A percentile compares a stretch with the other conserved stretches of the same genome.
Evolutionary conservation across 1,139 yeast genomes (phyloP).

Genomic region (Geotrichum cucujoidarum): DNA sequence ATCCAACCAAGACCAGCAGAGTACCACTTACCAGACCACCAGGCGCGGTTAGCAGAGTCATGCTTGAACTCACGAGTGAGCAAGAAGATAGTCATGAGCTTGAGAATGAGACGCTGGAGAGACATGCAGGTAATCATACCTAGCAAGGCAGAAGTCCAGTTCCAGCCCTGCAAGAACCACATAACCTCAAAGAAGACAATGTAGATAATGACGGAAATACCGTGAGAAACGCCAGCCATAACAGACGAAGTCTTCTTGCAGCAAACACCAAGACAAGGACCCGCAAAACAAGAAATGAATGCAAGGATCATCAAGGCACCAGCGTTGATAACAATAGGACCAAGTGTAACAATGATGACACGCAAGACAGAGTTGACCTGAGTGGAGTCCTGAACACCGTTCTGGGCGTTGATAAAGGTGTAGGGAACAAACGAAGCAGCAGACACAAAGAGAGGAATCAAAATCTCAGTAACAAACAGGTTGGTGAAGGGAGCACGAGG

Average conservation of each 20-base stretch:
- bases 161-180: conserved; percentile 97
- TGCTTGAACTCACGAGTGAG: conserved; percentile 97
- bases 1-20: conserved; percentile 91
- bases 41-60: conserved; percentile 93
- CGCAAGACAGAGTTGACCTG: conserved; percentile 79
- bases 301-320: conserved; percentile 61
- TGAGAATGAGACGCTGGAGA: conserved; percentile 83
- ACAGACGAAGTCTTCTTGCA: conserved; percentile 98
- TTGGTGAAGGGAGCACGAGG: conserved; percentile 91
- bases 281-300: conserved; percentile 91
- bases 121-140: conserved; percentile 84
- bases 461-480: conserved; percentile 75
- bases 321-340: conserved; percentile 84
- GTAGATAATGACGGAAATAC: conserved; percentile 78
- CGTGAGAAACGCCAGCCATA: conserved; percentile 95
- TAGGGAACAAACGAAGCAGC: conserved; percentile 89
- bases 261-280: conserved; percentile 90
- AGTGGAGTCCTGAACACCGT: conserved; percentile 65
- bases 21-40: conserved; percentile 99
- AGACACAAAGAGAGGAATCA: conserved; percentile 80
- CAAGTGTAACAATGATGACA: conserved; percentile 81
- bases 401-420: conserved; percentile 93
- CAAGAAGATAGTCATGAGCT: conserved; percentile 69
- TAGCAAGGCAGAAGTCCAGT: conserved; percentile 76
- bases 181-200: conserved; percentile 82